A percentile compares a stretch with the other conserved stretches of the same genome.
These are phyloP conservation scores for Serendipita vermifera DNA, from an alignment of 768 basidiomycete species.

Conservation along the genomic window DNA sequence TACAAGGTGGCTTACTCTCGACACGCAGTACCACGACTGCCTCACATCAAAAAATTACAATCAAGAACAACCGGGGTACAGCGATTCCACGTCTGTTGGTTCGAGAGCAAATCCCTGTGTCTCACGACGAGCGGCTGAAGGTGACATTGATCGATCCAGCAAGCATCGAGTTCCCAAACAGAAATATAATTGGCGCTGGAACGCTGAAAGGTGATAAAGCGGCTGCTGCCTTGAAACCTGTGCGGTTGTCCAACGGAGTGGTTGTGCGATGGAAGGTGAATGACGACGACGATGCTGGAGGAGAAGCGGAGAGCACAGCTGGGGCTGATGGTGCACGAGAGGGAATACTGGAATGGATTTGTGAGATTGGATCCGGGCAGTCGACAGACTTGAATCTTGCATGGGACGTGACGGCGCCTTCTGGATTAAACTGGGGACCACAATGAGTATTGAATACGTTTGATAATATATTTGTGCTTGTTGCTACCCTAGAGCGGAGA, in stretches of 20 bases:
- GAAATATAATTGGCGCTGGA: not conserved
- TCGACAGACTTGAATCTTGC: constrained; percentile 33
- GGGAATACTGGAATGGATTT: constrained; percentile 44
- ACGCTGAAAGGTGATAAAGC: not conserved
- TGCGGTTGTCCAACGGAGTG: constrained; percentile 21
- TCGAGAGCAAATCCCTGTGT: constrained; percentile 22
- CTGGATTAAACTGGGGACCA: constrained; percentile 16
- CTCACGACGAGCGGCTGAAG: constrained; percentile 21
- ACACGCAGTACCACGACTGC: constrained; percentile 11
- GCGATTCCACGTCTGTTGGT: constrained; percentile 16
- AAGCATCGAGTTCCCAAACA: constrained; percentile 13
- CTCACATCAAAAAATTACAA: constrained; percentile 13
- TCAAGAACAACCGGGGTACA: constrained; percentile 15
- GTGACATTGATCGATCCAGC: constrained; percentile 21
- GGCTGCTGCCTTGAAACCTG: constrained; percentile 18
- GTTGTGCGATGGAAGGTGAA: constrained; percentile 19
- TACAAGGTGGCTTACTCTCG: constrained; percentile 10
- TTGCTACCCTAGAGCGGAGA: no score
- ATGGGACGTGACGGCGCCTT: constrained; percentile 41
- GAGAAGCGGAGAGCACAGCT: constrained; percentile 19
- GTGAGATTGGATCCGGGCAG: constrained; percentile 31
- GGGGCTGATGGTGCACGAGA: constrained; percentile 17
- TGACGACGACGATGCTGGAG: constrained; percentile 26
- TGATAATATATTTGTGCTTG: no score
- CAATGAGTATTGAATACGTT: no score